These are phyloP conservation scores for Neurospora tetraspora DNA, from an alignment of 495 filamentous ascomycete genomes.

Conservation along the genomic window DNA sequence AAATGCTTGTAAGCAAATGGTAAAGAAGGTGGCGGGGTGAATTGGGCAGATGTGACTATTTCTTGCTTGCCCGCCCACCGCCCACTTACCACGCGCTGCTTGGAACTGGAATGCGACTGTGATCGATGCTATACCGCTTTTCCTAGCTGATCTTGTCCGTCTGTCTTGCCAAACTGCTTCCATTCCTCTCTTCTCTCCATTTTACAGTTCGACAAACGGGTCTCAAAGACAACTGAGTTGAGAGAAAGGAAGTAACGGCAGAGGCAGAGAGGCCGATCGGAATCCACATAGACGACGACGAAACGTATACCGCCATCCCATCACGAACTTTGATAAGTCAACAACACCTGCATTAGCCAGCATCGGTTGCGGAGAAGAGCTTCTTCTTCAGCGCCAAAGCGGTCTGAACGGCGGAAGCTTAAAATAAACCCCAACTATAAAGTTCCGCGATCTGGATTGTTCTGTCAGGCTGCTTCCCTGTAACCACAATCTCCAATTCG, in stretches of 20 bases:
- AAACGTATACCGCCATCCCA: background rate
- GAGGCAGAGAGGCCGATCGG: constrained; percentile 6
- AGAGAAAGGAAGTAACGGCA: background rate
- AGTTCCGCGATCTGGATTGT: background rate
- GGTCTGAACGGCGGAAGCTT: background rate
- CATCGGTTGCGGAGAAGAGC: background rate
- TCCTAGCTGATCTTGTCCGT: background rate
- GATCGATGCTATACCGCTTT: background rate
- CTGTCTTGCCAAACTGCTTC: background rate
- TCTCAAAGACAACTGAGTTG: background rate
- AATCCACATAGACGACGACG: background rate
- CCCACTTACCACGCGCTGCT: background rate
- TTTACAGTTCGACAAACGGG: background rate
- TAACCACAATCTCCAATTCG: background rate
- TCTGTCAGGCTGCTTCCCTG: background rate
- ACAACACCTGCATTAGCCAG: background rate
- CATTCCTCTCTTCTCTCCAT: background rate
- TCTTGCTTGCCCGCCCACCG: background rate
- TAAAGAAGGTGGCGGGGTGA: background rate
- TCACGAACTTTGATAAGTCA: background rate
- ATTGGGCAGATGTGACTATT: background rate
- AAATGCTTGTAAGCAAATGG: background rate
- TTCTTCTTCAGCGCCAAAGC: background rate
- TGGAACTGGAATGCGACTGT: background rate
- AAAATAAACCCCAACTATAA: background rate